Conservation (phyloP, 31 red algal species). For the Odonthalia washingtoniensis region DNA sequence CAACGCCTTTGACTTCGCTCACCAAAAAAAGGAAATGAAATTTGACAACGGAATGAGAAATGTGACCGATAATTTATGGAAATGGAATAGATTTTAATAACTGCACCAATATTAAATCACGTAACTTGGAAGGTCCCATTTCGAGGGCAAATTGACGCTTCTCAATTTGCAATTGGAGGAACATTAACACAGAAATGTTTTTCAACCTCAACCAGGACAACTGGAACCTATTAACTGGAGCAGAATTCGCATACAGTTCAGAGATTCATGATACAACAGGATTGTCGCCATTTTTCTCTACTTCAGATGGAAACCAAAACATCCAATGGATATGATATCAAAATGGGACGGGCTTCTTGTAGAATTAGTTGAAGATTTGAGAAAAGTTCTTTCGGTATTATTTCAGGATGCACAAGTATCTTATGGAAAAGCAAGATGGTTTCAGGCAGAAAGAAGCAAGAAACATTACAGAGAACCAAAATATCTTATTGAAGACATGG, state of each 20-base stretch:
- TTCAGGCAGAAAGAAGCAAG: too few species aligned
- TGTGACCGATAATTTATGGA: neutral
- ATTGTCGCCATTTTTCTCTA: neutral
- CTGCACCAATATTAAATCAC: slow-evolving; percentile 4
- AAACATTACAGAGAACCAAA: too few species aligned
- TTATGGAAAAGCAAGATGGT: too few species aligned
- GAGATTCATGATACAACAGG: neutral
- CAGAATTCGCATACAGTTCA: slow-evolving; percentile 7
- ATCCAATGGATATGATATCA: neutral
- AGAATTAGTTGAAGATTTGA: too few species aligned
- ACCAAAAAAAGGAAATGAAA: slow-evolving; percentile 15
- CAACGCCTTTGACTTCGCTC: slow-evolving; percentile 33
- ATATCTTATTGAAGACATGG: too few species aligned
- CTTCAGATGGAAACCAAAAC: neutral
- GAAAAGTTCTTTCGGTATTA: too few species aligned
- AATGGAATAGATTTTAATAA: neutral
- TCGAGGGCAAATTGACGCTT: slow-evolving; percentile 35
- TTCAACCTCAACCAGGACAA: slow-evolving; percentile 15
- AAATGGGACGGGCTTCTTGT: neutral
- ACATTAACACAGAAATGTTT: slow-evolving; percentile 32
- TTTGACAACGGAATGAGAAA: slow-evolving; percentile 24
- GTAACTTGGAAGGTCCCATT: slow-evolving; percentile 6
- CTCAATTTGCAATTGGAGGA: slow-evolving; percentile 14
- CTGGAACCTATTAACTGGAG: neutral
- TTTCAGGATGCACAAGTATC: too few species aligned